Evolutionary conservation across 305 asterid species (phyloP).

Genomic region (Stenogyne calaminthoides): DNA sequence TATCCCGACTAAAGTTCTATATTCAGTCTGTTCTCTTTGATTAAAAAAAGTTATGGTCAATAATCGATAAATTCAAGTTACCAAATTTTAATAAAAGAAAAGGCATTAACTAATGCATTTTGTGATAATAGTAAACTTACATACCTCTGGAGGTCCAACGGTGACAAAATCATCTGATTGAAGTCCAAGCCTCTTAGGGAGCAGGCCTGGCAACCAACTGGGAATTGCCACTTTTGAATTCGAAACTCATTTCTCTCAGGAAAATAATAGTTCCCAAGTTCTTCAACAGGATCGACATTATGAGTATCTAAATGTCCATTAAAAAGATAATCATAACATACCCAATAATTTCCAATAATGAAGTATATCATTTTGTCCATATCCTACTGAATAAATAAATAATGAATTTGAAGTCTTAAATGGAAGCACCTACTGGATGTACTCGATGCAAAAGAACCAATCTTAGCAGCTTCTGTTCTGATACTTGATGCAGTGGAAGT

Average conservation of each 20-base stretch:
- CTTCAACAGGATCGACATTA: constrained; percentile 34
- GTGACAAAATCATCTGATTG: constrained; percentile 44
- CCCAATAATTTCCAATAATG: background rate
- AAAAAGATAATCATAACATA: constrained; percentile 16
- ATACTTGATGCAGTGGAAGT: constrained; percentile 29
- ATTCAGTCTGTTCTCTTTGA: background rate
- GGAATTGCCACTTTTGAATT: constrained; percentile 28
- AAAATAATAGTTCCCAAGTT: constrained; percentile 33
- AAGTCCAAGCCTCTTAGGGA: constrained; percentile 67
- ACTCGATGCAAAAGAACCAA: constrained; percentile 33
- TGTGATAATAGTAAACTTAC: constrained; percentile 23
- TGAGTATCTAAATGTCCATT: constrained; percentile 50
- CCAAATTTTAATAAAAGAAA: constrained; percentile 8
- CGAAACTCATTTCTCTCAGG: constrained; percentile 39
- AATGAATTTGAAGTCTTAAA: background rate
- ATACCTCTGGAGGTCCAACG: constrained; percentile 40
- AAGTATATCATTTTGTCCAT: background rate
- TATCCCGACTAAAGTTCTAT: constrained; percentile 22
- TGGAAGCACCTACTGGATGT: constrained; percentile 44
- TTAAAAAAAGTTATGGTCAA: background rate
- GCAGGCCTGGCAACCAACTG: constrained; percentile 39
- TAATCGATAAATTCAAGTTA: background rate
- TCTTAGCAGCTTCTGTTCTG: constrained; percentile 30
- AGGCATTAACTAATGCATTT: constrained; percentile 7
- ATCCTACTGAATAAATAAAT: constrained; percentile 13